Base-by-base conservation (phyloP, 1,139 yeast species). In the Arxiozyma telluris region DNA sequence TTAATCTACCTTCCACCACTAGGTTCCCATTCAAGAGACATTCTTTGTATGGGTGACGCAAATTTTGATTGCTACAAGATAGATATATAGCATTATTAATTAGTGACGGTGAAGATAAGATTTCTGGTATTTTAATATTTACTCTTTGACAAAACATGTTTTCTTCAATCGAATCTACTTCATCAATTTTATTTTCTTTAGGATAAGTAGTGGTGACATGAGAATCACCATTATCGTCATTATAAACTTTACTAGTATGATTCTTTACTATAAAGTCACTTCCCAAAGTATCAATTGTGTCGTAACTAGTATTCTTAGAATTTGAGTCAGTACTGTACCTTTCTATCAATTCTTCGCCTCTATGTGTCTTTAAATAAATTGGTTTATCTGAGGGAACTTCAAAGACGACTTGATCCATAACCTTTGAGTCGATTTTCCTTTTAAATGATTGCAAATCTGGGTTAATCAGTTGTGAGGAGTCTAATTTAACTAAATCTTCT, bases 281-380 rank as follows among this genome's bases (percentile, higher is more conserved):
- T 21, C 38, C 49, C 17, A 38, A 21, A 50, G 8, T 22, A 25
- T 3, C 4, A 55, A 55, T n/a, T 53, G 39, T 42, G 48, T 47
- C 6, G 41, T 27, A 23, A 27, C 12, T 27, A 27, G 1, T 18
- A 17, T 43, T 17, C 22, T 44, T 20, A 44, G 20, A 17, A 25
- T 17, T 49, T 39, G 25, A 25, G 18, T 39, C 23, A 17, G 20
- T 27, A 44, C 20, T 21, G 41, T 45, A 42, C 34, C 41, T 49
- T 49, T 85, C 93, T n/a, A 86, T 76, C 44, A 86, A 69, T 62
- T 87, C 93, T 58, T 89, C 96, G 38, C 96, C 96, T 66, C 86
- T 87, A 65, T 87, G 96, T 1, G 96, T 87, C 62, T 88, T 75
- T 60, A 90, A 76, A 54, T 87, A 82, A 51, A 84, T 75, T 30